Evolutionary conservation across 306 rosid genomes (phyloP).

Genomic region (Acacia acuminata): DNA sequence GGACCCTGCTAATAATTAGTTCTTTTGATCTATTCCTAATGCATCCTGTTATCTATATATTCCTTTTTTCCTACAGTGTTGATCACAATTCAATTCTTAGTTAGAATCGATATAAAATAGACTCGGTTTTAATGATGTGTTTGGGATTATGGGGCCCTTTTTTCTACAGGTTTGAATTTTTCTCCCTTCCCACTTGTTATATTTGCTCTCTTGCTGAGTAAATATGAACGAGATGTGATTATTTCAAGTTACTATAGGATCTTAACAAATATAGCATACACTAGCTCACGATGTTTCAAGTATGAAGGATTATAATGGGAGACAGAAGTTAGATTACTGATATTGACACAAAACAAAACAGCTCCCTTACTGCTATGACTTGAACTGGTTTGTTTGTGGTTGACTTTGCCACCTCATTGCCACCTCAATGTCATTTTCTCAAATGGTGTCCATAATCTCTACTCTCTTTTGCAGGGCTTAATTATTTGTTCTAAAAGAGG

Average conservation of each 20-base stretch:
- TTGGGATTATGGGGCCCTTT: background rate
- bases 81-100: background rate
- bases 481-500: conserved; percentile 35
- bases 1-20: background rate
- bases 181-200: background rate
- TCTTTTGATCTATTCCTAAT: background rate
- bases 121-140: background rate
- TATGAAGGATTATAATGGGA: background rate
- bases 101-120: background rate
- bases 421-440: conserved; percentile 4
- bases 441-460: conserved; percentile 10
- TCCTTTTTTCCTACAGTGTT: background rate
- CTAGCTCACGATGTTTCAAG: background rate
- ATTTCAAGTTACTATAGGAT: background rate
- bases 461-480: conserved; percentile 45
- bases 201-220: background rate
- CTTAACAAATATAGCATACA: background rate
- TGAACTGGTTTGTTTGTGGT: background rate
- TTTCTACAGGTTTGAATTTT: background rate
- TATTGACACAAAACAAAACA: background rate
- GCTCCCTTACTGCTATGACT: background rate
- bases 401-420: background rate
- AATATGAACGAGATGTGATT: background rate
- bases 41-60: background rate
- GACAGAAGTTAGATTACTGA: background rate